Evolutionary conservation across 345 rosid species (phyloP).

Genomic region (Syzygium jambos): DNA sequence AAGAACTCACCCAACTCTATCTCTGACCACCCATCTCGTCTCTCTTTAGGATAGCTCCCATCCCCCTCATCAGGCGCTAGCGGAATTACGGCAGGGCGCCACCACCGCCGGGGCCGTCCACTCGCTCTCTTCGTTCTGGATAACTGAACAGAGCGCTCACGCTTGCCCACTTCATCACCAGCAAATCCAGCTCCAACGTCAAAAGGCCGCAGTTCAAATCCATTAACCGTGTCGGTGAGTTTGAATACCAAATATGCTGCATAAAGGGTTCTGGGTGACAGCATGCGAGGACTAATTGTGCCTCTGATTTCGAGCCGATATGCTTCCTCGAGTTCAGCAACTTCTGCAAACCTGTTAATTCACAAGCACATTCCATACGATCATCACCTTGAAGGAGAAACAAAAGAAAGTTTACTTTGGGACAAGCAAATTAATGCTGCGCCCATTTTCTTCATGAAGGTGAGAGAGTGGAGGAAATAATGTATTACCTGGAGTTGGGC

Average conservation of each 20-base stretch:
- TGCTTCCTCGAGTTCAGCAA: neutral
- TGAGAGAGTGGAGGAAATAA: neutral
- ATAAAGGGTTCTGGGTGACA: neutral
- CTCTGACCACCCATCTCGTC: slow-evolving; percentile 14
- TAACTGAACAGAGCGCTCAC: neutral
- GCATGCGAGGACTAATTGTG: neutral
- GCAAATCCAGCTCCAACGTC: neutral
- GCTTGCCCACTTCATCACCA: neutral
- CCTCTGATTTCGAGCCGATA: neutral
- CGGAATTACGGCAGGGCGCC: neutral
- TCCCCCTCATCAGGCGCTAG: neutral
- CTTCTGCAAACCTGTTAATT: neutral
- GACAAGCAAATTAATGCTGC: neutral
- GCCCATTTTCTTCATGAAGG: neutral
- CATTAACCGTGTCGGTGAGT: neutral
- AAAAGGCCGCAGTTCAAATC: neutral
- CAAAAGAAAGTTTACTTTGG: neutral
- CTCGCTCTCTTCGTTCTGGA: neutral
- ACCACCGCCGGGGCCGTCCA: too few relatives aligned
- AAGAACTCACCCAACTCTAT: slow-evolving; percentile 20
- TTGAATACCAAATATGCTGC: neutral
- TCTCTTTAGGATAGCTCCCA: neutral
- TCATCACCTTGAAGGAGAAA: neutral
- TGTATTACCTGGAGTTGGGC: neutral
- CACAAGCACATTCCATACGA: neutral